Conservation (phyloP, 352 stramenopile genomes). For the Phytopythium chamaehyphon region DNA sequence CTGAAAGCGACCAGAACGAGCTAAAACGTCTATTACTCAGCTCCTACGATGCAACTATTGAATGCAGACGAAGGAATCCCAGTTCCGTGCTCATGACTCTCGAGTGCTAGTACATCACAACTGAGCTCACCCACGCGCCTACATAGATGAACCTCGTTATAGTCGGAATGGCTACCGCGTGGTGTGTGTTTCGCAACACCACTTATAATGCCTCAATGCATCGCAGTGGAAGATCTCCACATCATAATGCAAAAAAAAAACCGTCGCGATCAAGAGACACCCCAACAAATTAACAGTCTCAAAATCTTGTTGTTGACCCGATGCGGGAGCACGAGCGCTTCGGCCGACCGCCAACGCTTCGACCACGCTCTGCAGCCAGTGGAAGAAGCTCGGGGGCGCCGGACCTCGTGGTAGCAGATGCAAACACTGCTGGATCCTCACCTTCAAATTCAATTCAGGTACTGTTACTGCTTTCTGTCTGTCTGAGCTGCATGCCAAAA, state of each 20-base stretch:
- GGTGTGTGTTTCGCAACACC: too few species aligned
- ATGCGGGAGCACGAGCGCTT: slow-evolving; percentile 51
- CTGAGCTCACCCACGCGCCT: neutral
- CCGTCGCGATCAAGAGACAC: too few species aligned
- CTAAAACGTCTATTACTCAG: slow-evolving; percentile 5
- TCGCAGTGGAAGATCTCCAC: too few species aligned
- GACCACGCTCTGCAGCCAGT: slow-evolving; percentile 38
- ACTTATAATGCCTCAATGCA: too few species aligned
- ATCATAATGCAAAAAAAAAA: too few species aligned
- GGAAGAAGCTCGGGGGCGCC: neutral
- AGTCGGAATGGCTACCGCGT: too few species aligned
- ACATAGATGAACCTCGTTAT: too few species aligned
- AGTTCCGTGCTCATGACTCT: slow-evolving; percentile 17
- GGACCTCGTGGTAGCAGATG: neutral
- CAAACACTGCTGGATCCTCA: neutral
- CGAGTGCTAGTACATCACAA: slow-evolving; percentile 10
- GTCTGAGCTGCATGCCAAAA: too few species aligned
- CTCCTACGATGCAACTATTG: neutral
- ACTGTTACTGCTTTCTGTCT: too few species aligned
- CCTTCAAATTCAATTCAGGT: neutral
- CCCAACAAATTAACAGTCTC: too few species aligned
- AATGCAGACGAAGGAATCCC: neutral
- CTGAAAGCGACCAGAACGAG: neutral
- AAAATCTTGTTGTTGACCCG: too few species aligned
- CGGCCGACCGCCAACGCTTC: slow-evolving; percentile 41